phyloP scores from a whole-genome alignment of 169 alveolate species.

The Eimeria falciformis region DNA sequence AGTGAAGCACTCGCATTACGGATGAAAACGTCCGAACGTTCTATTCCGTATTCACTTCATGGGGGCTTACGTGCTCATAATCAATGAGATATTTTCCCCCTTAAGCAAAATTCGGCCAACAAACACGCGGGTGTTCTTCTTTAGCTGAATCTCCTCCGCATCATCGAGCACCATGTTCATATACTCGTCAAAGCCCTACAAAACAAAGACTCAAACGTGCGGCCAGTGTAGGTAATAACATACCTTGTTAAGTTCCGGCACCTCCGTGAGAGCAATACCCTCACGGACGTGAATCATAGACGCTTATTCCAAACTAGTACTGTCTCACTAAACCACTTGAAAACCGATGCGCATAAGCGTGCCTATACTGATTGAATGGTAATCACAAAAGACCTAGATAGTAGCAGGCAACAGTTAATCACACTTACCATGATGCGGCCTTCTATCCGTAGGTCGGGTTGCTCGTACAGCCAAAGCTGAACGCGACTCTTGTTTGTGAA shows the following conservation, averaged over 20 bases:
- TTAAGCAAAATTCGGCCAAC: conserved; percentile 94
- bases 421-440: conserved; percentile 92
- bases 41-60: background rate
- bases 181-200: conserved; percentile 97
- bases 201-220: background rate
- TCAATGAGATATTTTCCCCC: conserved; percentile 96
- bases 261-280: too few species aligned
- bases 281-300: too few species aligned
- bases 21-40: background rate
- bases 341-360: too few species aligned
- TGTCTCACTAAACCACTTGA: too few species aligned
- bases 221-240: too few species aligned
- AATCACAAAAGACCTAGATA: too few species aligned
- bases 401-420: too few species aligned
- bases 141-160: conserved; percentile 93
- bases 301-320: too few species aligned
- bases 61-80: conserved; percentile 78
- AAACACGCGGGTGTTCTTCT: conserved; percentile 89
- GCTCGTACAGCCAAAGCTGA: conserved; percentile 96
- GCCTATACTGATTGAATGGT: too few species aligned
- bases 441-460: conserved; percentile 92
- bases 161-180: conserved; percentile 97
- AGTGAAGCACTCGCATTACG: too few species aligned
- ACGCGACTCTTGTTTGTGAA: conserved; percentile 94
- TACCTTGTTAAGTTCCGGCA: too few species aligned